phyloP scores from a whole-genome alignment of 75 land plant genomes.

The Pinus taeda region DNA sequence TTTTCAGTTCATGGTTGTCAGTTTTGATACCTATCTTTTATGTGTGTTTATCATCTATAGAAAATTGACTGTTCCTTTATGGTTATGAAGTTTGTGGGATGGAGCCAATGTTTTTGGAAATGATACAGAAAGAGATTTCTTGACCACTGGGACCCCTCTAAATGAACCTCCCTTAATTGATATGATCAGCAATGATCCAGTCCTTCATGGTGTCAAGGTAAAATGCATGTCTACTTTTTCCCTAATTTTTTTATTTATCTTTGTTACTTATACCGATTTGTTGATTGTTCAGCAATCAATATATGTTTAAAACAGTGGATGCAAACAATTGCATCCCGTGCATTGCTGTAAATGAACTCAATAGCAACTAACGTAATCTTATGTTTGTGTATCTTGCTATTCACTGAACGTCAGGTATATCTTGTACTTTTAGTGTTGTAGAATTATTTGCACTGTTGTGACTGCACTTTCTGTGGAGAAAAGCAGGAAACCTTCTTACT shows the following conservation, averaged over 20 bases:
- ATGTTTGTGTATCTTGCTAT: background rate
- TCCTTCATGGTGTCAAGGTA: slow-evolving; percentile 91
- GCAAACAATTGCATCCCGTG: background rate
- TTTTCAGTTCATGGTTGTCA: background rate
- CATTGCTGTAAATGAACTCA: background rate
- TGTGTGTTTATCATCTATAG: background rate
- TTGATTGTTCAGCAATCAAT: background rate
- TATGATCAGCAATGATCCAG: slow-evolving; percentile 97
- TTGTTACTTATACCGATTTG: background rate
- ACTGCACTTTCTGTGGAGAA: background rate
- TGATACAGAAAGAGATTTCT: slow-evolving; percentile 50
- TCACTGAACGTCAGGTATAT: background rate
- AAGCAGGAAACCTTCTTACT: background rate
- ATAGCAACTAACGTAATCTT: background rate
- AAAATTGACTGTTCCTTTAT: background rate
- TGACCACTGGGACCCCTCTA: slow-evolving; percentile 90
- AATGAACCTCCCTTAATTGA: slow-evolving; percentile 87
- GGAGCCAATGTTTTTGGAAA: slow-evolving; percentile 82
- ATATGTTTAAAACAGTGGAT: background rate
- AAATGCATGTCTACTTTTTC: background rate
- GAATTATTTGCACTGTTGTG: background rate
- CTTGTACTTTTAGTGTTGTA: background rate
- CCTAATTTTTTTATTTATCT: background rate
- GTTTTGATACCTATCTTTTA: background rate
- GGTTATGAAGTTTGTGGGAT: slow-evolving; percentile 75